Evolutionary conservation across 768 basidiomycete species (phyloP), one percentile per base, ranked within the genome.

Genomic region (Boletus speciosus): DNA sequence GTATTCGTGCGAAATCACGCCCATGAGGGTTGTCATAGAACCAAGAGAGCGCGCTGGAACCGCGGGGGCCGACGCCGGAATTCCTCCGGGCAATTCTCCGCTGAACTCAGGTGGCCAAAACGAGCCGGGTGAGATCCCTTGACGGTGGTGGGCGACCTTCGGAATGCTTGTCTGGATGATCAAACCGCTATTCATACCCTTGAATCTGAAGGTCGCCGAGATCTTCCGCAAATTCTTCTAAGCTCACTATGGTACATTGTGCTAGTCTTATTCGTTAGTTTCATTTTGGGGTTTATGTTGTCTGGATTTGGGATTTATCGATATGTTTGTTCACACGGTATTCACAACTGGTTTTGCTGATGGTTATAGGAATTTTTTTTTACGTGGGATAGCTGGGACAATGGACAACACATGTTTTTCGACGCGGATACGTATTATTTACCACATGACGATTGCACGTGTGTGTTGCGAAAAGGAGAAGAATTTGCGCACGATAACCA

Each of bases 61-160:
- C 16, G 40, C 46, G 19, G 50, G 44, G 21, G 47, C 31, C 9
- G 55, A 52, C 15, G 35, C 32, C 19, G 55, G 8, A 34, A 41
- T 23, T 21, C 40, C 51, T 32, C 37, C 47, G 3, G 51, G 45
- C 9, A 65, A 58, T n/a, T 43, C 53, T 10, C 40, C 45, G 29
- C 14, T 55, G 49, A 49, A 47, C 38, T 31, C 54, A n/a, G 64
- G 39, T 44, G 52, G 50, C 16, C 55, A 56, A 9, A 43, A 58
- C 37, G 63, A 55, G 50, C 51, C 51, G 35, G 62, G 46, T 42
- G 52, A 58, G 61, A 57, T 43, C 55, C 74, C 75, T 63, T 78
- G 76, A 78, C 76, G 75, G 71, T 76, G 67, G 74, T 73, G 76
- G 77, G 76, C 76, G 76, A 72, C 76, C 71, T 72, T 78, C 64